phyloP scores from a whole-genome alignment of 768 basidiomycete genomes.

The Naematelia aurantialba region DNA sequence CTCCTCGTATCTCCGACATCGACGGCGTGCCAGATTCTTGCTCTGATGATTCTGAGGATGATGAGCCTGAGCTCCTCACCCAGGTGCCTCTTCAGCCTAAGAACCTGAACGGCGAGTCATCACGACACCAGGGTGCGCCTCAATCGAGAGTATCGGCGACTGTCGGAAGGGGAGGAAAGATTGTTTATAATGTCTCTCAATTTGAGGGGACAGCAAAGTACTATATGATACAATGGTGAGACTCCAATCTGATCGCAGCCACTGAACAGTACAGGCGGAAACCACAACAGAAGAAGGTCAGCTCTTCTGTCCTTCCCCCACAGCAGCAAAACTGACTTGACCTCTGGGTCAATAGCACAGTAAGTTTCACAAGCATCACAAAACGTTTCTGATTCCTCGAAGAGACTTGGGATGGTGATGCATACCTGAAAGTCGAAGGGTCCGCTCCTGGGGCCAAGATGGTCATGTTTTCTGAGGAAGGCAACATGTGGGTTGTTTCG shows the following conservation, averaged over 20 bases:
- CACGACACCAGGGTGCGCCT: too few relatives aligned
- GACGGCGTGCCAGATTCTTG: conserved; percentile 22
- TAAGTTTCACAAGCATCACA: conserved; percentile 9
- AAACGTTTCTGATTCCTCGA: neutral
- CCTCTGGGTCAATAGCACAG: conserved; percentile 25
- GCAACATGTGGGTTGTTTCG: conserved; percentile 31
- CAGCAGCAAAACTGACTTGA: too few relatives aligned
- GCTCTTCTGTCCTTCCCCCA: too few relatives aligned
- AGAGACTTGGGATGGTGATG: conserved; percentile 51
- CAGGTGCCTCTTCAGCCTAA: neutral
- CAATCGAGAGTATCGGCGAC: conserved; percentile 14
- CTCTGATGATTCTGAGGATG: conserved; percentile 20
- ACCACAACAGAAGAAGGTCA: conserved; percentile 42
- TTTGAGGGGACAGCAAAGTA: conserved; percentile 13
- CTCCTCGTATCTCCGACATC: too few relatives aligned
- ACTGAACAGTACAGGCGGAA: conserved; percentile 32
- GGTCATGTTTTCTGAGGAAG: conserved; percentile 43
- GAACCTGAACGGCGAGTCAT: neutral
- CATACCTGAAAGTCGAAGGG: conserved; percentile 29
- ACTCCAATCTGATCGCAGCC: neutral
- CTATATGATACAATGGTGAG: conserved; percentile 39
- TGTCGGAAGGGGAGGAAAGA: conserved; percentile 21
- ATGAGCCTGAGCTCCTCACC: conserved; percentile 2
- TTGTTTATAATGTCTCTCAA: conserved; percentile 16
- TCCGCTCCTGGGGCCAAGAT: conserved; percentile 24